phyloP scores from a whole-genome alignment of 2,329 filamentous ascomycete species.

The Colletotrichum australisinense region DNA sequence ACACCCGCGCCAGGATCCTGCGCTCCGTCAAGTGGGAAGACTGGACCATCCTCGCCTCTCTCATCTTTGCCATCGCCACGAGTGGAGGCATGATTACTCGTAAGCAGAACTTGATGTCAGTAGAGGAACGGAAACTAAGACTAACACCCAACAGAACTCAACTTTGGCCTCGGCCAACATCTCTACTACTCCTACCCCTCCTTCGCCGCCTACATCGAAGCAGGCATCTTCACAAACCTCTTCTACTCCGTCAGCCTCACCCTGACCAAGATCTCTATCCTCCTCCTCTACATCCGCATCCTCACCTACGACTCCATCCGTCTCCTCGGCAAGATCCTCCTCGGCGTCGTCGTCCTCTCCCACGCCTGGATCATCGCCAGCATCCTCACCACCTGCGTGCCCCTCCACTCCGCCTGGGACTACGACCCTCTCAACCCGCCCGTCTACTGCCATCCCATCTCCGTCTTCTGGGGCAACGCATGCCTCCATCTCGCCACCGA shows the following conservation, averaged over 20 bases:
- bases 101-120: not conserved
- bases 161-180: conserved; percentile 30
- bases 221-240: conserved; percentile 32
- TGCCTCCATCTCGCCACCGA: conserved; percentile 40
- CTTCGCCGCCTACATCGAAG: conserved; percentile 24
- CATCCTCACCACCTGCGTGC: conserved; percentile 39
- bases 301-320: conserved; percentile 39
- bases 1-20: conserved; percentile 46
- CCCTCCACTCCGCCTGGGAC: conserved; percentile 36
- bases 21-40: conserved; percentile 48
- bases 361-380: conserved; percentile 39
- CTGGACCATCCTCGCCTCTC: conserved; percentile 46
- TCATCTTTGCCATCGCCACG: conserved; percentile 39
- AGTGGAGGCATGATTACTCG: conserved; percentile 33
- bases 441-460: conserved; percentile 32
- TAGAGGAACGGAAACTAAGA: no score
- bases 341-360: conserved; percentile 35
- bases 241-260: conserved; percentile 36
- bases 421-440: conserved; percentile 12
- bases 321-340: conserved; percentile 40
- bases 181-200: conserved; percentile 8
- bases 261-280: conserved; percentile 39
- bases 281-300: conserved; percentile 40
- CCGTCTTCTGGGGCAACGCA: conserved; percentile 41
- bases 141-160: conserved; percentile 29